These are phyloP conservation scores for Dictyostelium purpureum DNA, from an alignment of 78 protist genomes.

Conservation along the genomic window DNA sequence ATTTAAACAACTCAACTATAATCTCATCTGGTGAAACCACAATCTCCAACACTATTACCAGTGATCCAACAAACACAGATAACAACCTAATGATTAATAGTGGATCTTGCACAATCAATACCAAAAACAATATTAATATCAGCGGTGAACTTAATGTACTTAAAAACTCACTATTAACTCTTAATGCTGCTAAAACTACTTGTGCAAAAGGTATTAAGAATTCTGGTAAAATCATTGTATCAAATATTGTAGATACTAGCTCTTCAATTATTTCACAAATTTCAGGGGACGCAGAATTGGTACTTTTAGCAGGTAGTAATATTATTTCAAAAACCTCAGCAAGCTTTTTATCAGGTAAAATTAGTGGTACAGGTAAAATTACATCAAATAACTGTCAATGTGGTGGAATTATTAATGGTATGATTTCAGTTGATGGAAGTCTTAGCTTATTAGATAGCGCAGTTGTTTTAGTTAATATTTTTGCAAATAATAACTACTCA, in stretches of 20 bases:
- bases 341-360: neutral
- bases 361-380: neutral
- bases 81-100: neutral
- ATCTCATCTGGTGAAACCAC: neutral
- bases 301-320: neutral
- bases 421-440: neutral
- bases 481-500: neutral
- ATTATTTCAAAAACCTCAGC: neutral
- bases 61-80: neutral
- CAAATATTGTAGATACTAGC: neutral
- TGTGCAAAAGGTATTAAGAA: constrained; percentile 4
- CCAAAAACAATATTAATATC: neutral
- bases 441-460: neutral
- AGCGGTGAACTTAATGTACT: neutral
- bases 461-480: neutral
- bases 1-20: neutral
- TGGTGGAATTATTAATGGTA: constrained; percentile 48
- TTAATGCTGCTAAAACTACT: neutral
- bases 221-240: neutral
- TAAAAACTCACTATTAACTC: neutral
- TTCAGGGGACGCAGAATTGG: neutral
- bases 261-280: neutral
- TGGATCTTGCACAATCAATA: neutral
- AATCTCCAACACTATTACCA: neutral
- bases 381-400: neutral